These are phyloP conservation scores for Cardamine chenopodiifolia DNA, from an alignment of 345 rosid species.

Conservation along the genomic window DNA sequence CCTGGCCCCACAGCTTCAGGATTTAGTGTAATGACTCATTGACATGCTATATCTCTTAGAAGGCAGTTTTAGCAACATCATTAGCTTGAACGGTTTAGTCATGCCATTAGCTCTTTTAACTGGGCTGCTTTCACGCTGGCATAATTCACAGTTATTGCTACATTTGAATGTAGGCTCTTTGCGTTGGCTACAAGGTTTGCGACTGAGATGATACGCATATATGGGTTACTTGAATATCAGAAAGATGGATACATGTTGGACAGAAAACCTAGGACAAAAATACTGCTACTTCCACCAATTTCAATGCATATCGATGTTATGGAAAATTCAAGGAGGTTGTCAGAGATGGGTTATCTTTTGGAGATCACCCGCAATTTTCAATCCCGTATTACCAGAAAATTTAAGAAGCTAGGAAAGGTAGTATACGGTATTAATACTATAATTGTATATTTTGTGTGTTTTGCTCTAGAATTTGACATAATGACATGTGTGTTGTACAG, in stretches of 20 bases:
- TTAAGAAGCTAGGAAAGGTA: constrained; percentile 71
- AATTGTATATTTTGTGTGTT: constrained; percentile 19
- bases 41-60: constrained; percentile 21
- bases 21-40: constrained; percentile 14
- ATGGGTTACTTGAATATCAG: constrained; percentile 66
- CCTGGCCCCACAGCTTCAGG: constrained; percentile 21
- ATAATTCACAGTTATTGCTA: constrained; percentile 31
- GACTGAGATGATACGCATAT: constrained; percentile 77
- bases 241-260: constrained; percentile 48
- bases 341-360: constrained; percentile 79
- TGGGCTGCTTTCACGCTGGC: constrained; percentile 30
- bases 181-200: constrained; percentile 74
- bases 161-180: constrained; percentile 70
- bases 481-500: constrained; percentile 47
- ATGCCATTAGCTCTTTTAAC: constrained; percentile 20
- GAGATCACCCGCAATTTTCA: constrained; percentile 85
- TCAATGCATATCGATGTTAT: constrained; percentile 46
- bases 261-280: constrained; percentile 40
- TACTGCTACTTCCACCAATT: constrained; percentile 62
- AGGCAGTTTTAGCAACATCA: constrained; percentile 21
- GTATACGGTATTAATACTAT: constrained; percentile 15
- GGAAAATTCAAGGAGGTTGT: constrained; percentile 57
- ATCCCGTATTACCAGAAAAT: constrained; percentile 60
- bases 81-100: constrained; percentile 16
- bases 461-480: constrained; percentile 30